Evolutionary conservation across 768 basidiomycete genomes (phyloP).

Genomic region (Tulasnella sp.): DNA sequence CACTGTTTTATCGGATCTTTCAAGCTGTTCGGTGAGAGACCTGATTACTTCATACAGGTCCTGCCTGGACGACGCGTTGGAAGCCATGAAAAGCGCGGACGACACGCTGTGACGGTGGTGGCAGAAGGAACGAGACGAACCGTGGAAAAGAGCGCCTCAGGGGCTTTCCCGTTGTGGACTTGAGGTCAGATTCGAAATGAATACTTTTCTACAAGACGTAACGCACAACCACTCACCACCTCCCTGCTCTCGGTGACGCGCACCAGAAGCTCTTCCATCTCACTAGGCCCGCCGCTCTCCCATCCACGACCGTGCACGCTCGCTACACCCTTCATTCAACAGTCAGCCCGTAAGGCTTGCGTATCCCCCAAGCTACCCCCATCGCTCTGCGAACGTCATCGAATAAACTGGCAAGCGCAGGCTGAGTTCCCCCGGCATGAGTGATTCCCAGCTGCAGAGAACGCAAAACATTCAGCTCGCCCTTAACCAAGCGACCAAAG

Average conservation of each 20-base stretch:
- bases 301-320: too few relatives aligned
- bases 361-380: too few relatives aligned
- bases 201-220: background rate
- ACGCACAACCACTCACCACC: background rate
- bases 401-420: background rate
- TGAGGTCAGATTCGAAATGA: conserved; percentile 13
- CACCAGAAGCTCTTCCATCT: background rate
- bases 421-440: background rate
- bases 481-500: conserved; percentile 19
- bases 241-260: background rate
- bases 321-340: too few relatives aligned
- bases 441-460: background rate
- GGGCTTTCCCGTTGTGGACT: background rate
- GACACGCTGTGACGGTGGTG: background rate
- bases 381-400: background rate
- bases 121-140: conserved; percentile 3
- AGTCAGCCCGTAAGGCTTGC: too few relatives aligned
- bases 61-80: background rate
- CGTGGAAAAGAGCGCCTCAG: conserved; percentile 9
- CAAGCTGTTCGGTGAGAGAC: background rate
- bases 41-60: background rate
- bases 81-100: conserved; percentile 1
- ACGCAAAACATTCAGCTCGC: conserved; percentile 8
- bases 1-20: conserved; percentile 9
- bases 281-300: too few relatives aligned